Evolutionary conservation across 108 stramenopile genomes (phyloP), one percentile per base, ranked within the genome.

Genomic region (Pinguiococcus pyrenoidosus): DNA sequence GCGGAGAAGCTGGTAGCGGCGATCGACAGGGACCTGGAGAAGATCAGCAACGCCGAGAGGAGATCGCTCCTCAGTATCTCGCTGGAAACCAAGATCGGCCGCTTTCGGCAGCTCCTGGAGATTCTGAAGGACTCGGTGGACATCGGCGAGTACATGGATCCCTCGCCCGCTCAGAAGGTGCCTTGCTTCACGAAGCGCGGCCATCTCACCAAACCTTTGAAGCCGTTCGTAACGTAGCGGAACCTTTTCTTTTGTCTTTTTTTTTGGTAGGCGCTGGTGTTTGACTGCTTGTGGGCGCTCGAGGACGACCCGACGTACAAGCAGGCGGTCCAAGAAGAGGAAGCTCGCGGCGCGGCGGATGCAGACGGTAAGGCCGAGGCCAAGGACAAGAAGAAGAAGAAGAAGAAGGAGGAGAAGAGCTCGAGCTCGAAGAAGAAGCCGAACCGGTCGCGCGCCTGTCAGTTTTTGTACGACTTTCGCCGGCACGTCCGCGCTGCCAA

Each of bases 61-160:
- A 54, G 44, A 47, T 20, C 37, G 4, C 53, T 92, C 22, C 85
- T 87, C 62, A 81, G 81, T 38, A 83, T 87, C 14, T 68, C 67
- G 44, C 83, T 85, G 49, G 83, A 83, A 45, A 90, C 92, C 51
- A 69, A 71, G 18, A 52, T 77, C 26, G 92, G 92, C 50, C 83
- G 84, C 62, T 86, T 93, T 44, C 79, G 83, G 44, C 86, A 87
- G 64, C 86, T 95, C 85, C 64, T 95, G 65, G 89, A 91, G 72
- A 87, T 90, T 83, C 82, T 89, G 25, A 77, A 85, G 47, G 51
- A 83, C 23, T 78, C 81, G 4, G 76, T 82, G 18, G 77, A 54
- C 20, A 80, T 79, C 51, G 62, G 81, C 21, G 73, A 78, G 44
- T 72, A 77, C 35, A 83, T 81, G 38, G 29, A 69, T 14, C 74